phyloP scores from a whole-genome alignment of 1,139 yeast species.

The Ogataea hybrid region DNA sequence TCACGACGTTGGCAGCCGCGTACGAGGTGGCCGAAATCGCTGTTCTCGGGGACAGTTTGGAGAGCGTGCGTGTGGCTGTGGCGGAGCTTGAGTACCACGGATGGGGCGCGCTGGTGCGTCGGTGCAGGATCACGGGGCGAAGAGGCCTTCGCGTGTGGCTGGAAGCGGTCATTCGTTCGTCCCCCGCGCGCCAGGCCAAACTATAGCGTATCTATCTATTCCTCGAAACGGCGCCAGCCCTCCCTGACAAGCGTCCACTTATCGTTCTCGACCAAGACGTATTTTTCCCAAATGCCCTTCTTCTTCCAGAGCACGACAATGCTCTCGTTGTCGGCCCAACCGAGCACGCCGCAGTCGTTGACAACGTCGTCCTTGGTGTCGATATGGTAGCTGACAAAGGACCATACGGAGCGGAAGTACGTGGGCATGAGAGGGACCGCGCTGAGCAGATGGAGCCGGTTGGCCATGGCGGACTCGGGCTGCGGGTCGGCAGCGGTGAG shows the following conservation, averaged over 20 bases:
- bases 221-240: constrained; percentile 71
- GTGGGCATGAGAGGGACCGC: constrained; percentile 59
- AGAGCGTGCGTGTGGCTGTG: constrained; percentile 1
- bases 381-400: constrained; percentile 77
- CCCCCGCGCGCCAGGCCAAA: background rate
- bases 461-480: constrained; percentile 27
- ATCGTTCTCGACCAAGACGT: constrained; percentile 55
- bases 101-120: constrained; percentile 1
- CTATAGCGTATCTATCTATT: background rate
- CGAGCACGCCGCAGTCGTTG: constrained; percentile 64
- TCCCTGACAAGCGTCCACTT: constrained; percentile 64
- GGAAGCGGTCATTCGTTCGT: background rate
- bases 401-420: constrained; percentile 87
- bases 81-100: constrained; percentile 3
- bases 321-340: constrained; percentile 74
- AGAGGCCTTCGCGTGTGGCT: background rate
- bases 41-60: constrained; percentile 2
- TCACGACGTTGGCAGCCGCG: background rate
- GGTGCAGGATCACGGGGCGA: background rate
- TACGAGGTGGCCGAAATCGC: background rate
- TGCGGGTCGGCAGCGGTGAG: constrained; percentile 32
- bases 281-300: constrained; percentile 82
- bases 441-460: constrained; percentile 68
- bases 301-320: constrained; percentile 70
- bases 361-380: constrained; percentile 38